These are phyloP conservation scores for Sporobolus alterniflorus DNA, from an alignment of 202 grass and related monocot species.

Conservation along the genomic window DNA sequence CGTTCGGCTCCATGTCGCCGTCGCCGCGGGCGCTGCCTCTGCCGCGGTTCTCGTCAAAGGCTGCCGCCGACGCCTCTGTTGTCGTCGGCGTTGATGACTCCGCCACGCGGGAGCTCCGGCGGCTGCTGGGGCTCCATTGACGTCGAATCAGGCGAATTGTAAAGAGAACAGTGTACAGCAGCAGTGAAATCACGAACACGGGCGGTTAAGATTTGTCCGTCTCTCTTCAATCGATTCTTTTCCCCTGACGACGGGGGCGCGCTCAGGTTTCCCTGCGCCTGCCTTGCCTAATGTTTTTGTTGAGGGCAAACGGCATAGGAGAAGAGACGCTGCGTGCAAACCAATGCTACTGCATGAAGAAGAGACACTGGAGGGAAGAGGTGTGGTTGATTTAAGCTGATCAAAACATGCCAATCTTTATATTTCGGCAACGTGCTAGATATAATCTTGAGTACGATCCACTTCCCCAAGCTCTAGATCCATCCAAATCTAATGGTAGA, in stretches of 20 bases:
- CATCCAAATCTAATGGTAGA: too few species aligned
- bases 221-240: constrained; percentile 13
- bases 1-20: constrained; percentile 44
- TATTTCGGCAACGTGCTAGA: background rate
- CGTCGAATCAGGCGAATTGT: background rate
- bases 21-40: constrained; percentile 61
- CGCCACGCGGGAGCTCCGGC: constrained; percentile 57
- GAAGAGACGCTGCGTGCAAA: background rate
- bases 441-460: background rate
- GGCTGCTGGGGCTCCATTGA: constrained; percentile 53
- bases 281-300: constrained; percentile 34
- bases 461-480: background rate
- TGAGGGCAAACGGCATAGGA: constrained; percentile 5
- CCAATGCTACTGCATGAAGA: background rate
- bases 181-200: constrained; percentile 10
- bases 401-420: background rate
- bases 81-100: constrained; percentile 39
- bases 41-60: constrained; percentile 40
- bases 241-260: background rate
- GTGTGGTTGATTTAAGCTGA: constrained; percentile 20
- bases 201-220: constrained; percentile 9
- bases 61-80: background rate
- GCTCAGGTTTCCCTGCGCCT: background rate
- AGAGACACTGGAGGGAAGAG: constrained; percentile 15
- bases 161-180: background rate